Evolutionary conservation across 2,329 filamentous ascomycete genomes (phyloP).

Genomic region (Nakataea oryzae): DNA sequence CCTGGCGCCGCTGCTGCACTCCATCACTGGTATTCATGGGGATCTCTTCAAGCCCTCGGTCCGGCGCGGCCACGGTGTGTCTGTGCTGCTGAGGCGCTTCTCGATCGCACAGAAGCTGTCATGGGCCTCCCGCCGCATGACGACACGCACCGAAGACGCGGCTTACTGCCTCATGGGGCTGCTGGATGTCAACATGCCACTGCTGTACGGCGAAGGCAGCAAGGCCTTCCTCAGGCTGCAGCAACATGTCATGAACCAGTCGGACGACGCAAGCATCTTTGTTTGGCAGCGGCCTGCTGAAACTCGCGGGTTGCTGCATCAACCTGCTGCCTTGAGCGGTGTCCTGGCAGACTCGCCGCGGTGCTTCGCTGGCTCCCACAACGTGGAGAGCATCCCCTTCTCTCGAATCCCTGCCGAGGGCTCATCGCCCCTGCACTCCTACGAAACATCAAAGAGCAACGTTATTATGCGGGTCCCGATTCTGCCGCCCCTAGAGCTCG

Average conservation of each 20-base stretch:
- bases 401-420: neutral
- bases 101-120: conserved; percentile 10
- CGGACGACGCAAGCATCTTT: conserved; percentile 15
- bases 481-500: too few species aligned
- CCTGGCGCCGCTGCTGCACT: neutral
- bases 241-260: conserved; percentile 12
- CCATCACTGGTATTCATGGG: neutral
- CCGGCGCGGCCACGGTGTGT: neutral
- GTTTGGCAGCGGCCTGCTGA: conserved; percentile 8
- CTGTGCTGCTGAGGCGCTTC: neutral
- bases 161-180: conserved; percentile 17
- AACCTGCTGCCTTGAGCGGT: neutral
- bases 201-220: conserved; percentile 16
- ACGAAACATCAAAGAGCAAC: neutral
- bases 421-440: neutral
- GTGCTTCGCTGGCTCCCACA: neutral
- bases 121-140: conserved; percentile 13
- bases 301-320: too few species aligned
- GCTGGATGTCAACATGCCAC: conserved; percentile 15
- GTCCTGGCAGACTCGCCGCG: neutral
- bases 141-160: conserved; percentile 12
- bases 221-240: conserved; percentile 14
- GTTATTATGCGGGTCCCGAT: neutral
- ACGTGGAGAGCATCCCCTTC: neutral
- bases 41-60: neutral